Evolutionary conservation across 176 grass and related monocot genomes (phyloP), one percentile per base, ranked within the genome.

Genomic region (Zizania latifolia): DNA sequence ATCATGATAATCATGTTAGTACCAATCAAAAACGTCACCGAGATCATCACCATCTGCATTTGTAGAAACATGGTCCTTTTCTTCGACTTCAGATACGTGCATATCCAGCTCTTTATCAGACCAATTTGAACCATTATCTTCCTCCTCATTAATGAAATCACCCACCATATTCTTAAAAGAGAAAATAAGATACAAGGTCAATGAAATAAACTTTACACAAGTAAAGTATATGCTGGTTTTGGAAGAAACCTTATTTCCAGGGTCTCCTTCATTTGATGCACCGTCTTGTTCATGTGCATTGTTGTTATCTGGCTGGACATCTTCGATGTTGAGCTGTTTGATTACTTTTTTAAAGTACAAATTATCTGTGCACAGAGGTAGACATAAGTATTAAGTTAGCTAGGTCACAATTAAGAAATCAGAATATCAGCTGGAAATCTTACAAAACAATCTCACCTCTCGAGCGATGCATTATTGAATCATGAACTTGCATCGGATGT

Each of bases 321-420:
- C 83, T 50, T 87, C 74, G 60, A 83, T 87, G 38, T 92, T 85
- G 21, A 98, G 87, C 50, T 87, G 68, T 68, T 92, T 79, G 74
- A 98, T 94, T 75, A 94, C 88, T 82, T 83, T 76, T 78, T 85
- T 88, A 72, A 89, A 91, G 68, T 92, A 92, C 59, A 82, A 72
- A 83, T 78, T 81, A 86, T 98, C 94, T 98, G 86, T 62, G 68
- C 4, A 31, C 3, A 90, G 31, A 62, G 14, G 68, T 65, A 28
- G 77, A 74, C 0, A 72, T 17, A 77, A 84, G 46, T 39, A 46
- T 56, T 32, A 43, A 50, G 64, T 68, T 17, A 70, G 41, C 26
- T 32, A 28, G 28, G 73, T 65, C 15, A 69, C 31, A 88, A 50
- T 69, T 86, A 13, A 63, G 13, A 75, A 48, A 73, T 8, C 13